Conservation (phyloP, 2,329 filamentous ascomycete species). For the Penicillium occitanis region DNA sequence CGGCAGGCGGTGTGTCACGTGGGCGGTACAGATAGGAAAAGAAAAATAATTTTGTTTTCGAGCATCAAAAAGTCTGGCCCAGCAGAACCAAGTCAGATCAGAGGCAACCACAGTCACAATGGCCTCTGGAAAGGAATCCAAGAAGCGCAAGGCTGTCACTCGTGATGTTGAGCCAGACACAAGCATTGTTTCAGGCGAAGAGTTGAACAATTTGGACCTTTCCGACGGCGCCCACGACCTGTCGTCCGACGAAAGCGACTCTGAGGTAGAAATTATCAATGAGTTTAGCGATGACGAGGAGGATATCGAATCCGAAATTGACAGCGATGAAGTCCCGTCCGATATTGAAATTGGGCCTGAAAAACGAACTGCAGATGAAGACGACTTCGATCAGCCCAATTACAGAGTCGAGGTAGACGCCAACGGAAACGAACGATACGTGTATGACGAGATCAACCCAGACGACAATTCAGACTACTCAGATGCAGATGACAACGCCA, state of each 20-base stretch:
- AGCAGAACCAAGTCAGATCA: not conserved
- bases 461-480: constrained; percentile 96
- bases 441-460: constrained; percentile 91
- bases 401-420: constrained; percentile 72
- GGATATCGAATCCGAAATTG: constrained; percentile 50
- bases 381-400: constrained; percentile 50
- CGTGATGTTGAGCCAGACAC: constrained; percentile 52
- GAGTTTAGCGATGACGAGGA: constrained; percentile 53
- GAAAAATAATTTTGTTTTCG: constrained; percentile 21
- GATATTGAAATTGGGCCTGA: constrained; percentile 38
- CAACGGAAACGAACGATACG: constrained; percentile 84
- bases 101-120: constrained; percentile 26
- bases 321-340: constrained; percentile 54
- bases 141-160: constrained; percentile 66
- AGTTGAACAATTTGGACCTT: constrained; percentile 51
- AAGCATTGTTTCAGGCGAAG: constrained; percentile 59
- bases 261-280: constrained; percentile 57
- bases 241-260: constrained; percentile 44
- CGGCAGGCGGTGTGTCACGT: constrained; percentile 19
- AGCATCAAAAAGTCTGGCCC: not conserved
- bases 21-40: constrained; percentile 16
- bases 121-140: constrained; percentile 42
- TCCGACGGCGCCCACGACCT: constrained; percentile 46
- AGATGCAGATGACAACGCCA: constrained; percentile 73
- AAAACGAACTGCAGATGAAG: constrained; percentile 23